Base-by-base conservation (phyloP, 495 filamentous ascomycete species). In the Hyaloscypha hepaticicola region DNA sequence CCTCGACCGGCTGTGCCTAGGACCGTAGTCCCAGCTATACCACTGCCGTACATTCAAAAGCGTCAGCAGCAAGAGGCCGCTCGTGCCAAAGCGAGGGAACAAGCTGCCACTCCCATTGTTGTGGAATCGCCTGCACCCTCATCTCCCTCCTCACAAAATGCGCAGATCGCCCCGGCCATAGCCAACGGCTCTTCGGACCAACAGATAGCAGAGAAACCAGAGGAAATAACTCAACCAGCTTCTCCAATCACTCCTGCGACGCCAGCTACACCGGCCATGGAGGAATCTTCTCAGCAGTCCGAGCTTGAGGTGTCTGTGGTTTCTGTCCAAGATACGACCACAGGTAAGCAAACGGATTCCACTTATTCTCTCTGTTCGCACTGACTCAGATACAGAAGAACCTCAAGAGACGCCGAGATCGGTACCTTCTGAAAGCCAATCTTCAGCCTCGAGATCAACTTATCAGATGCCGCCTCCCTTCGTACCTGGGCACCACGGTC, bases 11-110 rank as follows among this genome's bases (percentile, higher is more conserved):
- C 70, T 27, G 72, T 76, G 7, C 48, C 66, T 2, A 63, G 56
- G 48, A 16, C 64, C 1, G 55, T 73, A 55, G 59, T 77, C 6
- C 76, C 77, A 58, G 77, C 75, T 19, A 76, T 79, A 50, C 77
- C 77, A 16, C 67, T 79, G 45, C 66, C 76, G 21, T 74, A 75
- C 52, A 72, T 78, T 29, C 66, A 73, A 52, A 77, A 75, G 56
- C 74, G 69, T 26, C 51, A 63, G 61, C 69, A 72, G 34, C 64
- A 67, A n/a, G 50, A 65, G 41, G 65, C 60, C 22, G 66, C 69
- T 24, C 60, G 63, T 21, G 63, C 64, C 16, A 66, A 66, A 29
- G 57, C 60, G 9, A 70, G 57, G 50, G 56, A 64, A 25, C 60
- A 56, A 57, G 70, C 68, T 60, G 63, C 45, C 14, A 45, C 25